Percentiles rank a stretch among this genome's conserved stretches.
These are phyloP conservation scores for Botryotinia globosa DNA, from an alignment of 2,329 filamentous ascomycete species.

Conservation along the genomic window DNA sequence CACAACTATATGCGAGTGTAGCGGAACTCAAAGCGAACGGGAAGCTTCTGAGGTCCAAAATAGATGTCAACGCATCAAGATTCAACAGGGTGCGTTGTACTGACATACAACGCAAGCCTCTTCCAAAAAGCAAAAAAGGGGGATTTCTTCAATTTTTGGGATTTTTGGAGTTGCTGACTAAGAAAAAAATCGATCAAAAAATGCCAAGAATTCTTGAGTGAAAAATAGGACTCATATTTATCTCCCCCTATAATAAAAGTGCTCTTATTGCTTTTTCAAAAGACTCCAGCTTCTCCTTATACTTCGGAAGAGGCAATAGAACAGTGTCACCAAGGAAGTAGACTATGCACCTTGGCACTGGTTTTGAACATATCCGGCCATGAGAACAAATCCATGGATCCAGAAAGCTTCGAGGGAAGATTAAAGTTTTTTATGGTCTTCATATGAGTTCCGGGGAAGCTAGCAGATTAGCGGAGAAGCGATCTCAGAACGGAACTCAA, in stretches of 20 bases:
- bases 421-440: neutral
- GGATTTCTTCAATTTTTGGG: no score
- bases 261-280: no score
- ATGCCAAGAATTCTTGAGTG: no score
- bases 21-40: neutral
- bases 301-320: no score
- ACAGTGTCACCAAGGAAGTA: neutral
- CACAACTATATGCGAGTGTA: constrained; percentile 3
- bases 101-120: no score
- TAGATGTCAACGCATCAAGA: neutral
- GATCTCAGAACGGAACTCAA: neutral
- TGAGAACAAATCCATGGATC: neutral
- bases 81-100: no score
- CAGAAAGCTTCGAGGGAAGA: neutral
- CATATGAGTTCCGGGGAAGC: neutral
- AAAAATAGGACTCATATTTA: no score
- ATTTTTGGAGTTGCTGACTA: no score
- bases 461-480: neutral
- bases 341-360: neutral
- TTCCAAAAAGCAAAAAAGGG: no score
- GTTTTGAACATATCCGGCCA: neutral
- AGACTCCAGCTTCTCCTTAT: no score
- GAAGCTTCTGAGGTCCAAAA: neutral
- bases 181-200: no score
- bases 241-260: no score